These are phyloP conservation scores for Eucalyptus erythrocorys DNA, from an alignment of 345 rosid genomes.

Conservation along the genomic window DNA sequence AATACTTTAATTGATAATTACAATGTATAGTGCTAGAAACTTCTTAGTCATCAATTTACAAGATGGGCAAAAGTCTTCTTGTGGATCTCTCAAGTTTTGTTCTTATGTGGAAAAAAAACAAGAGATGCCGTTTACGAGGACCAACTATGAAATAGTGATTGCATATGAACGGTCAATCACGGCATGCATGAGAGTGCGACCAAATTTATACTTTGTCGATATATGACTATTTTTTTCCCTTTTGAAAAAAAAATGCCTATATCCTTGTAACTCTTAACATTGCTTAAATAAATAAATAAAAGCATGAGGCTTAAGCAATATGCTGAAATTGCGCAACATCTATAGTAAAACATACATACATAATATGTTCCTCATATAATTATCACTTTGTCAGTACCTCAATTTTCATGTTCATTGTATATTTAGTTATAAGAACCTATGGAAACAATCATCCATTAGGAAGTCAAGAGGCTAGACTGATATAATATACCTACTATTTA, in stretches of 20 bases:
- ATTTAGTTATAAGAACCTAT: neutral
- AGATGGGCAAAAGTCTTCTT: neutral
- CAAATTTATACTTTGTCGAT: neutral
- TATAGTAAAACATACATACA: neutral
- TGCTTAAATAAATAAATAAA: neutral
- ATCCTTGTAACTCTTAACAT: neutral
- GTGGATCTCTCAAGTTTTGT: neutral
- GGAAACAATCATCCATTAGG: neutral
- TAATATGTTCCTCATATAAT: neutral
- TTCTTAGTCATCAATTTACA: neutral
- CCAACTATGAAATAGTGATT: neutral
- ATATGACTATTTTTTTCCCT: neutral
- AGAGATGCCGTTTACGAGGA: neutral
- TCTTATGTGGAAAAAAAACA: neutral
- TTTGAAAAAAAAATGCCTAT: neutral
- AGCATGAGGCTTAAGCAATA: too few relatives aligned
- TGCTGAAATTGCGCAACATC: neutral
- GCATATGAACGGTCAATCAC: neutral
- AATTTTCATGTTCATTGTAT: neutral
- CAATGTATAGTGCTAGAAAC: rapidly evolving
- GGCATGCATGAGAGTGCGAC: neutral
- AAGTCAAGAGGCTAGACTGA: neutral
- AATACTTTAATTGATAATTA: too few relatives aligned
- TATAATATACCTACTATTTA: neutral
- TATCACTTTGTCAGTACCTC: neutral